phyloP scores from a whole-genome alignment of 2,329 filamentous ascomycete genomes.

The Alternaria conjuncta region DNA sequence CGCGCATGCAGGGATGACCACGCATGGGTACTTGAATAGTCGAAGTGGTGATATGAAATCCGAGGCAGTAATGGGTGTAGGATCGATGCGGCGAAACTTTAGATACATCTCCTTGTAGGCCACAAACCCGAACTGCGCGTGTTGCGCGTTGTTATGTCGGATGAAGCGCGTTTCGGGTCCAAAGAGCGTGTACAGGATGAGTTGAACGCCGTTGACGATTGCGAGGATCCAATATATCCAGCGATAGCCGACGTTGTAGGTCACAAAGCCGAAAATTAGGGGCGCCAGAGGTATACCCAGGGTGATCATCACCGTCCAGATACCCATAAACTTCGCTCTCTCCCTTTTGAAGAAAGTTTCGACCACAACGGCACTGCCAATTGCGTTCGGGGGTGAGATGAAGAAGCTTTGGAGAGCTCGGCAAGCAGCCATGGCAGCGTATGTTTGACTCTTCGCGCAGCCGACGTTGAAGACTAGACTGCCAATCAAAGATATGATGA shows the following conservation, averaged over 20 bases:
- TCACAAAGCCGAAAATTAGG: conserved; percentile 55
- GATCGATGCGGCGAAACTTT: conserved; percentile 60
- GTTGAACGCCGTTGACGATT: conserved; percentile 64
- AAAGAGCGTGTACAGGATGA: conserved; percentile 62
- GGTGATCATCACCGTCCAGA: conserved; percentile 63
- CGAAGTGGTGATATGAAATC: conserved; percentile 62
- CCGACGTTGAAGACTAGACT: conserved; percentile 60
- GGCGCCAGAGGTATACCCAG: conserved; percentile 55
- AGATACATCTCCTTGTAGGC: conserved; percentile 55
- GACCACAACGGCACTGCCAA: conserved; percentile 64
- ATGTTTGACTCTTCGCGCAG: conserved; percentile 58
- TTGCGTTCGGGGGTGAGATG: conserved; percentile 61
- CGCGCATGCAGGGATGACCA: conserved; percentile 59
- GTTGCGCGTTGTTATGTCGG: conserved; percentile 46
- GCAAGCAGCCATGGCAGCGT: conserved; percentile 59
- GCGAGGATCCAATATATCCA: conserved; percentile 67
- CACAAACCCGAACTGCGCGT: conserved; percentile 33
- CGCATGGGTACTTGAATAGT: conserved; percentile 55
- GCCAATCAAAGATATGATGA: conserved; percentile 58
- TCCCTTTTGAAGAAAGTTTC: conserved; percentile 65
- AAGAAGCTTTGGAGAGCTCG: conserved; percentile 63
- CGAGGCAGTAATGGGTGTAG: conserved; percentile 54
- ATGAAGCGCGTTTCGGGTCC: conserved; percentile 62
- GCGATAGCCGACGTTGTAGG: conserved; percentile 59
- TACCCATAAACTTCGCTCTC: conserved; percentile 61